Evolutionary conservation across 192 early-diverging fungal genomes (phyloP).

Genomic region (Entomortierella chlamydospora): DNA sequence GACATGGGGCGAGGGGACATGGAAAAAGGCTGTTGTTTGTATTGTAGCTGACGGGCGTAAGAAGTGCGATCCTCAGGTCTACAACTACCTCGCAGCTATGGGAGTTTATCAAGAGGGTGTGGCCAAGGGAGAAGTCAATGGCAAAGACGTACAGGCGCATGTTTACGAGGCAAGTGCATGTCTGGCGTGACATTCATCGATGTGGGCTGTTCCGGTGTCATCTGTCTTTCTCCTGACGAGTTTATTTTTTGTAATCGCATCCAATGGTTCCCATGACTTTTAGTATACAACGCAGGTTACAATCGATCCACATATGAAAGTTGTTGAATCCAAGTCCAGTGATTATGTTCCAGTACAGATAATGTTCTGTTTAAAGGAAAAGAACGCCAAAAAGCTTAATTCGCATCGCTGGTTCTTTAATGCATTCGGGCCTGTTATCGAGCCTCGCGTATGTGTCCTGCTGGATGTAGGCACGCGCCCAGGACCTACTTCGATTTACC

Average conservation of each 20-base stretch:
- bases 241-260: too few relatives aligned
- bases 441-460: slow-evolving; percentile 71
- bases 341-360: slow-evolving; percentile 76
- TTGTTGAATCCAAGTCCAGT: slow-evolving; percentile 60
- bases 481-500: slow-evolving; percentile 74
- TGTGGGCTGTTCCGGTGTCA: not conserved
- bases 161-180: slow-evolving; percentile 59
- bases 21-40: slow-evolving; percentile 83
- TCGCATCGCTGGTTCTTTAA: slow-evolving; percentile 79
- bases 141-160: slow-evolving; percentile 71
- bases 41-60: slow-evolving; percentile 84
- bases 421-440: slow-evolving; percentile 68
- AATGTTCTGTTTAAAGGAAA: slow-evolving; percentile 88
- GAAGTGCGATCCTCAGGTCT: slow-evolving; percentile 71
- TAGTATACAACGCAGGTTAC: slow-evolving; percentile 82
- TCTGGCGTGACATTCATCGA: not conserved
- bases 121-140: slow-evolving; percentile 73
- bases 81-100: slow-evolving; percentile 76
- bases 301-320: slow-evolving; percentile 75
- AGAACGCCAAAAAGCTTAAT: slow-evolving; percentile 90
- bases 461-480: slow-evolving; percentile 88
- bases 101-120: slow-evolving; percentile 85
- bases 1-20: slow-evolving; percentile 70
- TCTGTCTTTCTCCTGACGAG: not conserved
- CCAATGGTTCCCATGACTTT: too few relatives aligned